Evolutionary conservation across 441 rosid species (phyloP), one percentile per base, ranked within the genome.

Genomic region (Pelargonium fulgidum): DNA sequence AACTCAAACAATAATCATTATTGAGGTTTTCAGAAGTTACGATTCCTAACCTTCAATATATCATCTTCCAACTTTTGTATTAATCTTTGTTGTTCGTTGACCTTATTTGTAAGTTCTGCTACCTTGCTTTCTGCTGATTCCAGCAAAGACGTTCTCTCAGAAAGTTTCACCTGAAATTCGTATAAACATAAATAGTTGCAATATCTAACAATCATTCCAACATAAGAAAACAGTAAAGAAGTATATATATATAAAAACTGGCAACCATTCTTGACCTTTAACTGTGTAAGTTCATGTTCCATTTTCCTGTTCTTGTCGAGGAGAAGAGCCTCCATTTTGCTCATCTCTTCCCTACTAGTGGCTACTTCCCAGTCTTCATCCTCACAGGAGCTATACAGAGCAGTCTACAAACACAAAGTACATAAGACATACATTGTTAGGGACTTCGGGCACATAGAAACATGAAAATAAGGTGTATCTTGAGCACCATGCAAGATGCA

Each of bases 301-400:
- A 95, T 89, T 83, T 86, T 95, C 73, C 88, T 83, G 79, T 95
- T 95, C 86, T 95, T 95, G 80, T 95, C 99, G 64, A 95, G 99
- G 78, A 95, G 96, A 79, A 95, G 98, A 65, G 89, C 90, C 81
- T 95, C 99, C 99, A 95, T 87, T 83, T 85, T 88, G 90, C 97
- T 92, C 97, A 92, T 95, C 86, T 92, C 98, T 76, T 90, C 95
- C 67, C 93, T 95, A 50, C 82, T 79, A 62, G 99, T 88, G 72
- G 99, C 99, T 63, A 77, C 92, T 78, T 95, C 99, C 99, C 99
- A 95, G 78, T 95, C 97, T 82, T 95, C 99, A 71, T 97, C 98
- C 82, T 95, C 99, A 76, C 90, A 89, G 64, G 96, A 92, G 84
- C 92, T 95, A 83, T 95, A 95, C 68, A 97, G 97, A 59, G 92